Evolutionary conservation across 2,329 filamentous ascomycete species (phyloP), one percentile per base, ranked within the genome.

Genomic region (Cladophialophora carrionii): DNA sequence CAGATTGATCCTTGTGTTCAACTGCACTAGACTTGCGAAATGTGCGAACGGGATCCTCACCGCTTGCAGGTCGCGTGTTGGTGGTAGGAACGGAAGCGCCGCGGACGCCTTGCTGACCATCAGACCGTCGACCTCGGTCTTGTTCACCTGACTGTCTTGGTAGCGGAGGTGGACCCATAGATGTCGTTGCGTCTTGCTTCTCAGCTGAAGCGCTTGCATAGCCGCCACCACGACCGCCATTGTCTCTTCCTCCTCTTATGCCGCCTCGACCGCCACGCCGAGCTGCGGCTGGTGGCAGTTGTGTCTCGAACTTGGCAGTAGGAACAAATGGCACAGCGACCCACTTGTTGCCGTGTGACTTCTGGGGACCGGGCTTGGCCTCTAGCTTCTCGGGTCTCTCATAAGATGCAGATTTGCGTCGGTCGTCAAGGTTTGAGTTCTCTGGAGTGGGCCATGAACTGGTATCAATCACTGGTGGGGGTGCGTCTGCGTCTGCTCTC

Each of bases 401-500:
- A 60, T 86, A 82, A 1, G 82, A 78, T 31, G 59, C 63, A 17
- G 66, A 70, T 76, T 91, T 92, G 73, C 88, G 88, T 78, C 90
- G 91, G 67, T 90, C 86, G 71, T 95, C 92, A 57, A 88, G 87
- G 59, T 89, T 86, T 1, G 88, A 89, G 57, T 84, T 88, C 71
- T 96, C 91, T 0, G 92, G 92, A 2, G 94, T 98, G 17, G 95
- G 95, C 95, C 95, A 99, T 22, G 88, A 88, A 60, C 87, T 81
- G 57, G 91, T 84, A 76, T 98, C 93, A 64, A 85, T 87, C 54
- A 91, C 89, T 1, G 90, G 84, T 29, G 90, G 90, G 37, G 85
- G 81, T 49, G 79, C 75, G 53, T 74, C 74, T n/a, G 65, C 54
- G 24, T 70, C 57, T 22, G 55, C 29, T 34, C 55, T 69, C 9